Evolutionary conservation across 106 monocot species (phyloP).

Genomic region (Amphibolis antarctica): DNA sequence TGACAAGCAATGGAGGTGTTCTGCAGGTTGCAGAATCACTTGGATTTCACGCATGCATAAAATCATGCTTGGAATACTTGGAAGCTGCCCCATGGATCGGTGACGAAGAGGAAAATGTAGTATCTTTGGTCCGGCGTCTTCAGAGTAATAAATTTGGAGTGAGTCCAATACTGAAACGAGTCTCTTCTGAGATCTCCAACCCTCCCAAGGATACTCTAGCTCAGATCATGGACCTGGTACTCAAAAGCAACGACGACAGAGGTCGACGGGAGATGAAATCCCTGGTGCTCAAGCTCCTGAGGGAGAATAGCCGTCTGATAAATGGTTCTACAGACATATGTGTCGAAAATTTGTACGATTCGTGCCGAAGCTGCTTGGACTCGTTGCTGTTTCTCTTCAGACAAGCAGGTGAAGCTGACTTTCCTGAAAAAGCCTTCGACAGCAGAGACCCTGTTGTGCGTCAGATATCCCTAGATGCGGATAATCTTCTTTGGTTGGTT

Average conservation of each 20-base stretch:
- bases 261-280: conserved; percentile 89
- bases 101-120: conserved; percentile 88
- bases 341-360: conserved; percentile 57
- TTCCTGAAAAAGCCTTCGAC: conserved; percentile 34
- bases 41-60: conserved; percentile 63
- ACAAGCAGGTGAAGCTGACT: conserved; percentile 42
- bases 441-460: conserved; percentile 34
- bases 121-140: conserved; percentile 55
- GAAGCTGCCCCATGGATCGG: conserved; percentile 95
- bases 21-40: conserved; percentile 77
- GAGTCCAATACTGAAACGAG: conserved; percentile 67
- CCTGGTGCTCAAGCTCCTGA: conserved; percentile 74
- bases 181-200: conserved; percentile 46
- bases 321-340: conserved; percentile 47
- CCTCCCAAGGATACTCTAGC: conserved; percentile 75
- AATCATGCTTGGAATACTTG: conserved; percentile 81
- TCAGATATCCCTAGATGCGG: conserved; percentile 60
- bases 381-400: conserved; percentile 48
- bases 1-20: conserved; percentile 4
- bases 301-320: conserved; percentile 54
- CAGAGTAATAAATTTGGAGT: conserved; percentile 37
- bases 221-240: conserved; percentile 71
- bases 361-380: conserved; percentile 50
- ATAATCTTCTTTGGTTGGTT: conserved; percentile 81
- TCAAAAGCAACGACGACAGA: conserved; percentile 75